These are phyloP conservation scores for Paraconiothyrium brasiliense DNA, from an alignment of 2,329 filamentous ascomycete species.

Conservation along the genomic window DNA sequence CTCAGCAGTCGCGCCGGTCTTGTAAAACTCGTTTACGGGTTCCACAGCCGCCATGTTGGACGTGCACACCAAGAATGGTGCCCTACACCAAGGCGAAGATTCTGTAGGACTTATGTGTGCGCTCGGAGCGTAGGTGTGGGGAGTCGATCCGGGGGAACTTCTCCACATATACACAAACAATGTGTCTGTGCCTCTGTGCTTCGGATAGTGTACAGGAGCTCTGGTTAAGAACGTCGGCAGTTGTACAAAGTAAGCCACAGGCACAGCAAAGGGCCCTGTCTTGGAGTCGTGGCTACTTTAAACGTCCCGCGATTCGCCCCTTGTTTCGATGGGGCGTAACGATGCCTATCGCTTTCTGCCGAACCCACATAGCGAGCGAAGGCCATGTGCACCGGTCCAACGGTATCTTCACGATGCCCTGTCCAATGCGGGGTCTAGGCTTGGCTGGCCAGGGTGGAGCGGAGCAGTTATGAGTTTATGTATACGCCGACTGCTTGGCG, in stretches of 20 bases:
- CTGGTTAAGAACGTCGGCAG: constrained; percentile 38
- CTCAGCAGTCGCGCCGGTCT: background rate
- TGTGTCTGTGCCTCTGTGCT: constrained; percentile 9
- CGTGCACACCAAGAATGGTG: background rate
- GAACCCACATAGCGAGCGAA: constrained; percentile 35
- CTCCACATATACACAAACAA: constrained; percentile 35
- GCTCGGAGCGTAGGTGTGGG: constrained; percentile 5
- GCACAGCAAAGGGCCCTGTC: constrained; percentile 16
- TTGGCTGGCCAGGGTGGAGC: constrained; percentile 42
- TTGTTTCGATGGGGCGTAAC: constrained; percentile 27
- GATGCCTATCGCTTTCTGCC: constrained; percentile 30
- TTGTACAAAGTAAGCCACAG: constrained; percentile 30
- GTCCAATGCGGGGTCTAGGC: constrained; percentile 37
- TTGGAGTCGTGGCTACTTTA: constrained; percentile 29
- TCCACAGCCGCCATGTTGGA: constrained; percentile 7
- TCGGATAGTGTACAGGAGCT: constrained; percentile 18
- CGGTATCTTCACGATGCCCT: constrained; percentile 31
- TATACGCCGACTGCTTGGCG: constrained; percentile 25
- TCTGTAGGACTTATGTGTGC: background rate
- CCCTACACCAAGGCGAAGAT: background rate
- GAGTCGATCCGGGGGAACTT: constrained; percentile 38
- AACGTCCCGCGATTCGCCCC: constrained; percentile 25
- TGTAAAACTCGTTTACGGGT: background rate
- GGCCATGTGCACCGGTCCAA: constrained; percentile 27
- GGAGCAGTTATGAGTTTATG: constrained; percentile 26